Evolutionary conservation across 192 early-diverging fungal genomes (phyloP).

Genomic region (Mortierella antarctica): DNA sequence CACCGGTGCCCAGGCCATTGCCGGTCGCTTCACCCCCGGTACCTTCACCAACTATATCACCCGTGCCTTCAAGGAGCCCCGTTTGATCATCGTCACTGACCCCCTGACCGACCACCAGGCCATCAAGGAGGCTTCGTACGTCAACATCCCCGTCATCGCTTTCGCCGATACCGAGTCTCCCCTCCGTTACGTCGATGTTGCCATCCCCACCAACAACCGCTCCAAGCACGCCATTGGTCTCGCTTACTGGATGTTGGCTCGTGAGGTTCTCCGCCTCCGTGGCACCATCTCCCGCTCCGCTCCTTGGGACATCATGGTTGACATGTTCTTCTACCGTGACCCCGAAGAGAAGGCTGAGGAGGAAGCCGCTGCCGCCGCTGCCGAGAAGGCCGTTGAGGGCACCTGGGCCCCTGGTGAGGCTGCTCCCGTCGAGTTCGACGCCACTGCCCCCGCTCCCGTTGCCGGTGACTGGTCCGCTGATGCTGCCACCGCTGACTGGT

Average conservation of each 20-base stretch:
- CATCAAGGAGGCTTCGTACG: slow-evolving; percentile 99
- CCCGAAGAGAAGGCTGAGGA: slow-evolving; percentile 97
- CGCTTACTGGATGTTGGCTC: slow-evolving; percentile 96
- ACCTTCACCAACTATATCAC: slow-evolving; percentile 99
- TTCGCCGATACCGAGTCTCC: slow-evolving; percentile 98
- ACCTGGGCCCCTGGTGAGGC: slow-evolving; percentile 52
- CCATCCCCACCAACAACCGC: slow-evolving; percentile 99
- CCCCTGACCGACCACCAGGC: slow-evolving; percentile 99
- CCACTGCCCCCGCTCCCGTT: slow-evolving; percentile 9
- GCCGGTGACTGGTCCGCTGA: slow-evolving; percentile 51
- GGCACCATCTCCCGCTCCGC: slow-evolving; percentile 87
- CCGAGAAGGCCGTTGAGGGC: slow-evolving; percentile 52
- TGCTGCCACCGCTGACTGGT: slow-evolving; percentile 37
- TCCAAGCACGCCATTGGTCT: slow-evolving; percentile 99
- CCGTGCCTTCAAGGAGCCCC: slow-evolving; percentile 99
- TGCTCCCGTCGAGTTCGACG: slow-evolving; percentile 67
- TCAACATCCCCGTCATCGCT: slow-evolving; percentile 99
- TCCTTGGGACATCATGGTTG: slow-evolving; percentile 98
- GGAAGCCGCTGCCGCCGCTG: slow-evolving; percentile 70
- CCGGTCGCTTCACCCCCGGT: slow-evolving; percentile 99
- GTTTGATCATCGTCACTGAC: slow-evolving; percentile 97
- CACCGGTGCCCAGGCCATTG: slow-evolving; percentile 98
- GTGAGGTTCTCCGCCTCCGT: slow-evolving; percentile 98
- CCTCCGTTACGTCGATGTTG: slow-evolving; percentile 96
- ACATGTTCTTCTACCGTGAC: slow-evolving; percentile 99